A percentile compares a stretch with the other conserved stretches of the same genome.
Conservation (phyloP, 73 alveolate genomes). For the Paramecium sexaurelia region DNA sequence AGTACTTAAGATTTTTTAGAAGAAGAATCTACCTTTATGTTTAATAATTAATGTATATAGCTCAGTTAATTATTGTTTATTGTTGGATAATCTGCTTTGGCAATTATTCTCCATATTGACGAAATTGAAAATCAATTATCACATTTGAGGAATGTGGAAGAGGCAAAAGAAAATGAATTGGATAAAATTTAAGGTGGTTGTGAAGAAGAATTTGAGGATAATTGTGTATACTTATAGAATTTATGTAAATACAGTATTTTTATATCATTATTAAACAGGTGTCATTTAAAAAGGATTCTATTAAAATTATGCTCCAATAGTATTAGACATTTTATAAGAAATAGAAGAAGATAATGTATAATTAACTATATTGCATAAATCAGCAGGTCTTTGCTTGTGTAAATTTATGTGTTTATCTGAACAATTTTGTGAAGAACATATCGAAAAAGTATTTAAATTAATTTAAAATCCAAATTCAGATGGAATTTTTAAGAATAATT, state of each 20-base stretch:
- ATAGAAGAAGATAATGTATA: background rate
- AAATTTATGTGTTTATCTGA: conserved; percentile 58
- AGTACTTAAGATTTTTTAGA: background rate
- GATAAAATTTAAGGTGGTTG: conserved; percentile 57
- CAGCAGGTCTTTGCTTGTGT: conserved; percentile 28
- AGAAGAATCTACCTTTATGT: background rate
- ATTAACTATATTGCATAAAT: background rate
- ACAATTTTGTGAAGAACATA: conserved; percentile 30
- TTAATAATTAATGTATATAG: background rate
- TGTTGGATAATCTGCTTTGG: background rate
- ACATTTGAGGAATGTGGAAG: conserved; percentile 27
- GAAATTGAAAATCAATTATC: background rate
- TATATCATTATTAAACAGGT: background rate
- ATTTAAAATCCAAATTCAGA: conserved; percentile 22
- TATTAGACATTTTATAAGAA: background rate
- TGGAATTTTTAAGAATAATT: conserved; percentile 40
- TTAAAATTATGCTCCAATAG: background rate
- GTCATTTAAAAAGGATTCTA: background rate
- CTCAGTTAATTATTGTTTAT: background rate
- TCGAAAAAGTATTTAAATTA: background rate
- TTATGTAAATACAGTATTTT: background rate
- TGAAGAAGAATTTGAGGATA: conserved; percentile 59
- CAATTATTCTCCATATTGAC: background rate
- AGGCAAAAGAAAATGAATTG: conserved; percentile 47
- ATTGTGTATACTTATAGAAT: background rate